Evolutionary conservation across 805 yeast genomes (phyloP).

Genomic region (Sugiyamaella qingdaonensis): DNA sequence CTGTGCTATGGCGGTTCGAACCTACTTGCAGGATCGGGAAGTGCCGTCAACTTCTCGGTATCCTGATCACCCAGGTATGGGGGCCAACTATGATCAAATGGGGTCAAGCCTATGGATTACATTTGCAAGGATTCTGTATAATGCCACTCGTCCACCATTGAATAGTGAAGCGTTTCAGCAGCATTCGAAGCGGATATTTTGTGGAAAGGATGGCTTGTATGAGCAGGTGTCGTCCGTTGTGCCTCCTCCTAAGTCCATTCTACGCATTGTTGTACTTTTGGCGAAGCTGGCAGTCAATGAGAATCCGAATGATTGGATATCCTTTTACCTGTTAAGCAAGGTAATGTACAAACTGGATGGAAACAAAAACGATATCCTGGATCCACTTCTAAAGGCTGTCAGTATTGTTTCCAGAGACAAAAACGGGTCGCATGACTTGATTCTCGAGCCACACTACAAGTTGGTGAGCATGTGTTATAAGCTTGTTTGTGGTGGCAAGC

Average conservation of each 20-base stretch:
- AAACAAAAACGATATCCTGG: conserved; percentile 36
- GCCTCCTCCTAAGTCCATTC: conserved; percentile 17
- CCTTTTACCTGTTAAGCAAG: conserved; percentile 55
- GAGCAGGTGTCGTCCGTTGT: conserved; percentile 14
- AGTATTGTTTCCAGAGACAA: conserved; percentile 17
- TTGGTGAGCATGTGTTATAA: conserved; percentile 58
- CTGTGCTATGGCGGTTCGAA: conserved; percentile 66
- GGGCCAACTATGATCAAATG: conserved; percentile 33
- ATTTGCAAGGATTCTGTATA: conserved; percentile 52
- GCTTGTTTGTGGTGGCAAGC: conserved; percentile 37
- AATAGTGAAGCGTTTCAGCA: conserved; percentile 47
- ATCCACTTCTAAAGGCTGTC: conserved; percentile 36
- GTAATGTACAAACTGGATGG: conserved; percentile 48
- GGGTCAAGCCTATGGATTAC: conserved; percentile 46
- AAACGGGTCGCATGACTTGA: conserved; percentile 42
- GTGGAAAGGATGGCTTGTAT: conserved; percentile 28
- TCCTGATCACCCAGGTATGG: conserved; percentile 5
- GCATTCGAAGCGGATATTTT: conserved; percentile 44
- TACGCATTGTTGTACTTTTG: conserved; percentile 41
- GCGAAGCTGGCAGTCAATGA: conserved; percentile 44
- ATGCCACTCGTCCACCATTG: conserved; percentile 33
- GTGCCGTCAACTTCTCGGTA: background rate
- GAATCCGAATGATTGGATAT: conserved; percentile 55
- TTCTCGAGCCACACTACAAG: conserved; percentile 76
- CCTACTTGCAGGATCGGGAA: conserved; percentile 25